Base-by-base conservation (phyloP, 2,329 filamentous ascomycete genomes). In the Ceratocystis lukuohia region DNA sequence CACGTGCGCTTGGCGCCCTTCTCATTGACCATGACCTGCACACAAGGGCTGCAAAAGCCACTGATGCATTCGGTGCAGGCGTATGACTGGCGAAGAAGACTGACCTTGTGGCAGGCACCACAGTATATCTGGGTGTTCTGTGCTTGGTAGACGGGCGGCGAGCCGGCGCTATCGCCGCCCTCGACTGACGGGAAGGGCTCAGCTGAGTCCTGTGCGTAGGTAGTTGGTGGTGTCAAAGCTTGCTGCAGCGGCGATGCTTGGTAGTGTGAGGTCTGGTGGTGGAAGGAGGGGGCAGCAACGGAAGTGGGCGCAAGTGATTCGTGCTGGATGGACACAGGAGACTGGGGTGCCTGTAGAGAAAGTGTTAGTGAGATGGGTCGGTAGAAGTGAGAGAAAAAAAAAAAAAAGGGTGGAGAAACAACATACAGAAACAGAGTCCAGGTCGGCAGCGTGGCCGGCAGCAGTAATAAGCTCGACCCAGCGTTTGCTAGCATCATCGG, bases 401-500 rank as follows among this genome's bases (percentile, higher is more conserved):
- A 20, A 20, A 20, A 20, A 5, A n/a, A 37, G n/a, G 20, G 45
- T 50, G 61, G 56, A 33, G 57, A 59, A 57, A 20, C 25, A 61
- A 81, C 86, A 80, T 83, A 95, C 89, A 73, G 89, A 89, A 74
- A 90, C 95, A 74, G 93, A 84, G 75, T 96, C 92, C 73, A 92
- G 91, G 74, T 96, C 91, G 73, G 93, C 91, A 65, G 82, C 77
- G 66, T 78, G 76, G 68, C 77, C 76, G 46, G 89, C 93, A 64
- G 93, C 93, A 76, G 96, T 92, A 70, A 97, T 95, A 68, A 97
- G 81, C 75, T 97, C 93, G 76, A 96, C 91, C 94, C 93, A 97
- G 72, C 93, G 83, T 77, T 94, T 96, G 70, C 90, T 91, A 76
- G 89, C 88, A 68, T 88, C 87, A 22, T 84, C 85, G n/a, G 20